Evolutionary conservation across 2,329 filamentous ascomycete species (phyloP).

Genomic region (Seiridium unicorne): DNA sequence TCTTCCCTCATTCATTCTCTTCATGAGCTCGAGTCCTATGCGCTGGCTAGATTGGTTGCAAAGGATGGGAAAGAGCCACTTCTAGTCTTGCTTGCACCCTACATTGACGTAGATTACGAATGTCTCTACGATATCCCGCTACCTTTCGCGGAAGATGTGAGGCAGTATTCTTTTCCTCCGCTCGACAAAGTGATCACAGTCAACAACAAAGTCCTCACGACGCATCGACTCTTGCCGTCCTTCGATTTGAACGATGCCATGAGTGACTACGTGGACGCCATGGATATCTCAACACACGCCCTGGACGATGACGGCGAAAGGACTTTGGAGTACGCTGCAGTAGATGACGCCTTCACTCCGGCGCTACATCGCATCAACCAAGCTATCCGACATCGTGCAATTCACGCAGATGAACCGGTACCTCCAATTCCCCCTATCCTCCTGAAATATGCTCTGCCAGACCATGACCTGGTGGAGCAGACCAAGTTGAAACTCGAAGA

Average conservation of each 20-base stretch:
- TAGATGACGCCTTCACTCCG: constrained; percentile 83
- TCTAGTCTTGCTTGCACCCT: constrained; percentile 76
- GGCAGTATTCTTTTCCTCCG: constrained; percentile 87
- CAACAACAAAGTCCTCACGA: constrained; percentile 75
- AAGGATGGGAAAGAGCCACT: constrained; percentile 81
- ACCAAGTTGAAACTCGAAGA: constrained; percentile 57
- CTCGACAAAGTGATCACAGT: constrained; percentile 84
- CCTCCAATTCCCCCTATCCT: constrained; percentile 63
- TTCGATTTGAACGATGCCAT: constrained; percentile 76
- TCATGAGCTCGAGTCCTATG: constrained; percentile 80
- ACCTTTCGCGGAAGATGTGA: constrained; percentile 89
- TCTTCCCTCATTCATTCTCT: constrained; percentile 89
- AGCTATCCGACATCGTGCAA: constrained; percentile 78
- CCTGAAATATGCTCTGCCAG: constrained; percentile 70
- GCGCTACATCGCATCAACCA: constrained; percentile 86
- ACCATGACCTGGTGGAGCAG: constrained; percentile 61
- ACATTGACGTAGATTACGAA: constrained; percentile 76
- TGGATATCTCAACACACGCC: constrained; percentile 77
- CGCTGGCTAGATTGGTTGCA: constrained; percentile 77
- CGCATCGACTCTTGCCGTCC: constrained; percentile 79
- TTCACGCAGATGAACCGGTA: constrained; percentile 66
- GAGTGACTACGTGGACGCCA: constrained; percentile 87
- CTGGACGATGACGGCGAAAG: constrained; percentile 65
- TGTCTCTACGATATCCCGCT: constrained; percentile 87
- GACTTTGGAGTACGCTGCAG: constrained; percentile 65